Base-by-base conservation (phyloP, 1,284 basidiomycete genomes). In the Coniferiporia weirii region DNA sequence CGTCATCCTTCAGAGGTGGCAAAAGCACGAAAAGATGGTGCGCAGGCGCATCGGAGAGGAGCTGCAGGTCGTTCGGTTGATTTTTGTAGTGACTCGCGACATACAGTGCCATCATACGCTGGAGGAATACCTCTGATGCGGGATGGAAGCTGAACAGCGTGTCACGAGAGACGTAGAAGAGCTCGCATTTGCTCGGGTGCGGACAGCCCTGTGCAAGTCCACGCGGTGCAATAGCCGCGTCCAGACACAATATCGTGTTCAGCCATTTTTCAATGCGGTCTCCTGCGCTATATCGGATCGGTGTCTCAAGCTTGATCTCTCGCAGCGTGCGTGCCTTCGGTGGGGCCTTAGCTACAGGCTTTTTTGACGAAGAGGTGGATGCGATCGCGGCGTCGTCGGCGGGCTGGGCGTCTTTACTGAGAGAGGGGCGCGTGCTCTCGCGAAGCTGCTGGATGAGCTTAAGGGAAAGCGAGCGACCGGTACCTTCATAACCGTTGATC, bases 21-120 rank as follows among this genome's bases (percentile, higher is more conserved):
- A 99, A 78, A 0, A 99, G 82, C 1, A 99, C 97, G 66, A 98
- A 99, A 10, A 99, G 82, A 66, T 96, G 93, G 69, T 99, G 96
- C 0, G 94, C 95, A 0, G 97, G 97, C 0, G 97, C 97, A 69
- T 99, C 97, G 7, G 91, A 93, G 72, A 99, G 84, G 57, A 99
- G 83, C 71, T 99, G 96, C 47, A 99, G 79, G 71, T 99, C 97
- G 71, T 99, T 99, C 19, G 97, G 97, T 69, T 95, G 93, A 73
- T 99, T 99, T 75, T 99, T 99, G 80, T 99, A 99, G 73, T 99
- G 97, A 53, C 87, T 90, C 0, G 96, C 92, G 55, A 99, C 95
- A 73, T 98, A 99, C 1, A 99, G 80, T 4, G 93, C 90, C 95
- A 98, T 98, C 90, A 99, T 95, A 49, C 95, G 85, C 74, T 99